Percentiles rank a stretch among this genome's conserved stretches.
Evolutionary conservation across 2,329 filamentous ascomycete species (phyloP).

Genomic region (Elsinoe australis): DNA sequence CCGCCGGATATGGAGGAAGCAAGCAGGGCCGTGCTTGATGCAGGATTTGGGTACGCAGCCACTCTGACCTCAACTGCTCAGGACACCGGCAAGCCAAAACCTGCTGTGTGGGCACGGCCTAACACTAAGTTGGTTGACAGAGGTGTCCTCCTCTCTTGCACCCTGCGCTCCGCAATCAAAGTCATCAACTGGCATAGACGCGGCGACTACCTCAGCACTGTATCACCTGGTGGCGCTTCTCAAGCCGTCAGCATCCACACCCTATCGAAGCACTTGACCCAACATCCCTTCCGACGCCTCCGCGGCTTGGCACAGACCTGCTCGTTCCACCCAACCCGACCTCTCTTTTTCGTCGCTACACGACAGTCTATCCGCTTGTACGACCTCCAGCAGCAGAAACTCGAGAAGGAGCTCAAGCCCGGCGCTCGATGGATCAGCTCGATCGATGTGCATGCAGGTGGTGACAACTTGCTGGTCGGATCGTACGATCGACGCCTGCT

Average conservation of each 20-base stretch:
- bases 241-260: slow-evolving; percentile 85
- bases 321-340: slow-evolving; percentile 88
- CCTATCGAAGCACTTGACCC: slow-evolving; percentile 86
- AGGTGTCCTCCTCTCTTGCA: slow-evolving; percentile 72
- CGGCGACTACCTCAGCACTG: slow-evolving; percentile 89
- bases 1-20: slow-evolving; percentile 52
- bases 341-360: slow-evolving; percentile 92
- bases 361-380: slow-evolving; percentile 90
- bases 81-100: slow-evolving; percentile 60
- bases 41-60: slow-evolving; percentile 89
- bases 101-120: slow-evolving; percentile 78
- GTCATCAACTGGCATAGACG: slow-evolving; percentile 87
- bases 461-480: slow-evolving; percentile 88
- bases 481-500: slow-evolving; percentile 89
- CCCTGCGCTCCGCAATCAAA: slow-evolving; percentile 62
- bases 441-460: slow-evolving; percentile 86
- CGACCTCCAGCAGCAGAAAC: slow-evolving; percentile 81
- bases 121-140: slow-evolving; percentile 63
- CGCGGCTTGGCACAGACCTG: slow-evolving; percentile 76
- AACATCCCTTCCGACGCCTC: slow-evolving; percentile 79
- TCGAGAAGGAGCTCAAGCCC: slow-evolving; percentile 87
- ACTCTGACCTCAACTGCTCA: slow-evolving; percentile 47
- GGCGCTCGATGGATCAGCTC: slow-evolving; percentile 91
- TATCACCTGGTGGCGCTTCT: slow-evolving; percentile 70
- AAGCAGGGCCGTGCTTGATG: slow-evolving; percentile 70